A percentile compares a stretch with the other conserved stretches of the same genome.
phyloP scores from a whole-genome alignment of 805 yeast genomes.

The Zygoascus bituminiphila region DNA sequence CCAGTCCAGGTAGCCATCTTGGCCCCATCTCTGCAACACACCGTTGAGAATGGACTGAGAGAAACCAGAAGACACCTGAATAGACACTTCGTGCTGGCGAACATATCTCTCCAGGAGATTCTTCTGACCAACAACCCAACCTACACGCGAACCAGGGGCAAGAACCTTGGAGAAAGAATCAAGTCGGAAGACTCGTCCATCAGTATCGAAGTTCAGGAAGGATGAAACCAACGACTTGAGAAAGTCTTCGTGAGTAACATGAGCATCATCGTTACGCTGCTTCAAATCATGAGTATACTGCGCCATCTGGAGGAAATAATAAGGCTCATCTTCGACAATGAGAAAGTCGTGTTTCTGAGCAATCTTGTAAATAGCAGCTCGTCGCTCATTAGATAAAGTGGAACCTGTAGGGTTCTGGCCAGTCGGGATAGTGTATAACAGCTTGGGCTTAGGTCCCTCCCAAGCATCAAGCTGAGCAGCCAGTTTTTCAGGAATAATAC shows the following conservation, averaged over 20 bases:
- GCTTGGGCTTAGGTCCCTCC: constrained; percentile 67
- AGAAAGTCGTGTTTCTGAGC: constrained; percentile 81
- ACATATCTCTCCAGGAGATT: constrained; percentile 54
- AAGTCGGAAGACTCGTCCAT: constrained; percentile 83
- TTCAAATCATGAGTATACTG: constrained; percentile 44
- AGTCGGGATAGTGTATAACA: constrained; percentile 85
- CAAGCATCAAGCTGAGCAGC: constrained; percentile 57
- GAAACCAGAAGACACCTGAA: constrained; percentile 77
- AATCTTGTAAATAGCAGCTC: constrained; percentile 62
- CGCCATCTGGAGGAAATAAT: constrained; percentile 93
- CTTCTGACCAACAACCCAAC: constrained; percentile 79
- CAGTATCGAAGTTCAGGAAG: constrained; percentile 64
- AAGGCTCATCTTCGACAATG: constrained; percentile 93
- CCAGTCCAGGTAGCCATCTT: constrained; percentile 83
- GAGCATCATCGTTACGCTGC: constrained; percentile 16
- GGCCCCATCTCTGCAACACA: constrained; percentile 81
- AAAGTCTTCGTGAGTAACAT: constrained; percentile 54
- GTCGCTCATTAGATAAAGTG: constrained; percentile 67
- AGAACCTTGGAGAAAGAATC: constrained; percentile 87
- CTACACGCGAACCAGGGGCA: constrained; percentile 85
- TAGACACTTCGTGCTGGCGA: constrained; percentile 70
- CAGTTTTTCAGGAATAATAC: constrained; percentile 66
- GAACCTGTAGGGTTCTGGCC: constrained; percentile 99
- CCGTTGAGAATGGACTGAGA: constrained; percentile 65
- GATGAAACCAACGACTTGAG: constrained; percentile 62